A percentile compares a stretch with the other conserved stretches of the same genome.
These are phyloP conservation scores for Diphasiastrum complanatum DNA, from an alignment of 83 land plant genomes.

Conservation along the genomic window DNA sequence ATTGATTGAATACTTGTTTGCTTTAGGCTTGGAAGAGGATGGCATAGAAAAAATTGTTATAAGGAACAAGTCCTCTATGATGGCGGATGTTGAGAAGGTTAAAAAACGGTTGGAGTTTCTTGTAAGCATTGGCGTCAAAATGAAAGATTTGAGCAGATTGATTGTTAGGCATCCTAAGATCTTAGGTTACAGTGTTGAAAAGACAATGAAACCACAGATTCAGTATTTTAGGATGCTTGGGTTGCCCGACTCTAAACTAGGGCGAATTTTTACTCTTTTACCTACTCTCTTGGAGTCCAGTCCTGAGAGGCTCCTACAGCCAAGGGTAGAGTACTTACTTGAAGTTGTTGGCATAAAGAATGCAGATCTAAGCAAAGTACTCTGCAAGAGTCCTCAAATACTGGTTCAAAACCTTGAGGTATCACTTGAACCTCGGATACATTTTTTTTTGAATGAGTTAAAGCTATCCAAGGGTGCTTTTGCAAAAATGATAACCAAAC, in stretches of 20 bases:
- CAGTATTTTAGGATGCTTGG: conserved; percentile 57
- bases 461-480: conserved; percentile 55
- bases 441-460: conserved; percentile 58
- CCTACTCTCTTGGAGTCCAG: conserved; percentile 75
- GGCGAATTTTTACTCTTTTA: conserved; percentile 60
- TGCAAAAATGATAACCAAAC: conserved; percentile 78
- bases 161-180: conserved; percentile 76
- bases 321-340: conserved; percentile 59
- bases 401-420: conserved; percentile 61
- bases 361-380: conserved; percentile 52
- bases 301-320: conserved; percentile 62
- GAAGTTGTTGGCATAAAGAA: conserved; percentile 68
- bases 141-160: conserved; percentile 49
- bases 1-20: conserved; percentile 58
- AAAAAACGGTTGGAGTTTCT: conserved; percentile 60
- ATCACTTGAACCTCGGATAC: conserved; percentile 50
- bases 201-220: conserved; percentile 59
- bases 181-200: conserved; percentile 70
- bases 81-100: conserved; percentile 46
- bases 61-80: conserved; percentile 66
- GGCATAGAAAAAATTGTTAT: conserved; percentile 54
- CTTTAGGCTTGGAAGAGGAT: conserved; percentile 54
- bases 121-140: conserved; percentile 55
- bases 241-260: conserved; percentile 54
- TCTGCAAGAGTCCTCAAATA: conserved; percentile 70